phyloP scores from a whole-genome alignment of 805 yeast species.

The Torulaspora delbrueckii region DNA sequence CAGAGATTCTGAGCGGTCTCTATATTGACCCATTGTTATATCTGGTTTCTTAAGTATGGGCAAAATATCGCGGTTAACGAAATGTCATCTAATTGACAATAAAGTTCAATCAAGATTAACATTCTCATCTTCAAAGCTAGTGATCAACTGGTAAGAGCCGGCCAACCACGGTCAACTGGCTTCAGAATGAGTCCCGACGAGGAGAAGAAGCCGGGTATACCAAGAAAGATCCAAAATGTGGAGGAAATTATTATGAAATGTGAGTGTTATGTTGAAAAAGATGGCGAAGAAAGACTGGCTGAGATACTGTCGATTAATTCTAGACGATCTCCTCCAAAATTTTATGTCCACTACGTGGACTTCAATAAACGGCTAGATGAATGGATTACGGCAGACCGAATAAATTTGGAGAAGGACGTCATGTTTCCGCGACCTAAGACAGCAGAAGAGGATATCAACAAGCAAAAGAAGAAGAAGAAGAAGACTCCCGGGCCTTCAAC shows the following conservation, averaged over 20 bases:
- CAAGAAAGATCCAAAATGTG: slow-evolving; percentile 29
- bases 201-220: slow-evolving; percentile 26
- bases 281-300: slow-evolving; percentile 72
- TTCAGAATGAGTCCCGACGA: slow-evolving; percentile 20
- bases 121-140: neutral
- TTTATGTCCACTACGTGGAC: slow-evolving; percentile 91
- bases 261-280: slow-evolving; percentile 76
- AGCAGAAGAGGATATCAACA: slow-evolving; percentile 40
- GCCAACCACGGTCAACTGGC: neutral
- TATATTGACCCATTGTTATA: neutral
- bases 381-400: slow-evolving; percentile 73
- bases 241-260: slow-evolving; percentile 69
- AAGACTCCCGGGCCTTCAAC: slow-evolving; percentile 17
- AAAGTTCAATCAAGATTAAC: neutral
- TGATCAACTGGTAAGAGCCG: neutral
- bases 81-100: neutral
- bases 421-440: slow-evolving; percentile 61
- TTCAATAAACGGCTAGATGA: slow-evolving; percentile 96
- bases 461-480: slow-evolving; percentile 37
- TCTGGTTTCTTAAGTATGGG: neutral
- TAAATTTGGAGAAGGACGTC: slow-evolving; percentile 67
- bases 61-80: neutral
- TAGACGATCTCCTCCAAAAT: slow-evolving; percentile 71
- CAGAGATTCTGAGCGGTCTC: slow-evolving; percentile 25
- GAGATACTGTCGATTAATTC: slow-evolving; percentile 75